Base-by-base conservation (phyloP, 108 stramenopile genomes). In the Halocafeteria seosinensis region DNA sequence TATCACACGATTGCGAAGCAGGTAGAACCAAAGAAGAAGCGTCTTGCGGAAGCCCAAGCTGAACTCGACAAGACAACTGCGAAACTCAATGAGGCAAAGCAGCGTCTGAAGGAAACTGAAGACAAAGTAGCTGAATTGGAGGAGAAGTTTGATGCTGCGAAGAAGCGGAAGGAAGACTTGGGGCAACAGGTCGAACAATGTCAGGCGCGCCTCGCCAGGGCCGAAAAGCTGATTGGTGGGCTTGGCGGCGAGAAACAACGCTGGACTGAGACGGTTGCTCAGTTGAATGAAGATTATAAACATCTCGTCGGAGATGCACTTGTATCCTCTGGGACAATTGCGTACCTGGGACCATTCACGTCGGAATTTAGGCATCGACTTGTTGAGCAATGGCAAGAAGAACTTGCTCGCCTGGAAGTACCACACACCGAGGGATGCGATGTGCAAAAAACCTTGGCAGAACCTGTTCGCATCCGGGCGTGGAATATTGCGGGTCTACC, bases 191-290 rank as follows among this genome's bases (percentile, higher is more conserved):
- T 74, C 6, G 51, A 66, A 47, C 27, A 70, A 31, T 79, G 78
- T 29, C 61, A 74, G 33, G 61, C 71, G 11, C 80, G 79, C 37
- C 71, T 84, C 1, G 62, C 50, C 26, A 77, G 79, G 61, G 82
- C 82, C 17, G 74, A 78, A 12, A 81, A 81, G 71, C 80, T 84
- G 25, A 80, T 84, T 33, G 82, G 79, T n/a, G 82, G 82, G 29
- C 74, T 84, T 25, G 82, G 81, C 11, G 82, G 82, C 3, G 82
- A 84, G 52, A 70, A 76, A 50, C 66, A 50, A 12, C 72, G 81
- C 24, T 84, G 82, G 82, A 75, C 62, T 25, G 57, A 70, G 38
- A 81, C 77, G 13, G 78, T 81, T 0, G 78, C 37, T 0, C 29
- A 37, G 12, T 72, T 81, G 1, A 69, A 51, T 34, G 62, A 61